Percentiles rank a stretch among this genome's conserved stretches.
phyloP scores from a whole-genome alignment of 148 eudicot genomes.

The Rhododendron kiyosumense region DNA sequence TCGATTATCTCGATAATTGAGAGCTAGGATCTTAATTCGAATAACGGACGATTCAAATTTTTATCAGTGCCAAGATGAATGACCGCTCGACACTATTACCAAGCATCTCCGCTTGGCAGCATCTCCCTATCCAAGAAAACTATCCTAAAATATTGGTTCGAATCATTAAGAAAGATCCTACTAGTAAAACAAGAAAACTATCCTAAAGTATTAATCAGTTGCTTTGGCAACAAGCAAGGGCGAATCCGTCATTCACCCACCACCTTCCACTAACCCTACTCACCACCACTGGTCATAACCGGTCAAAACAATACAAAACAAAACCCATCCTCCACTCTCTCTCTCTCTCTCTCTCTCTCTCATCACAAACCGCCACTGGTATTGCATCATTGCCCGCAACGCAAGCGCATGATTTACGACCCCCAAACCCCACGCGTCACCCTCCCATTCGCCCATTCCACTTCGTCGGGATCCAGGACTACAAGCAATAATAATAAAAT shows the following conservation, averaged over 20 bases:
- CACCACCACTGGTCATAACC: background rate
- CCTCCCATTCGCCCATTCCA: slow-evolving; percentile 9
- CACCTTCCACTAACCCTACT: background rate
- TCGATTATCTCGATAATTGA: too few relatives aligned
- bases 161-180: background rate
- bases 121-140: too few relatives aligned
- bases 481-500: background rate
- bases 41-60: too few relatives aligned
- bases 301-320: background rate
- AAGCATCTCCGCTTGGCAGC: too few relatives aligned
- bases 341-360: background rate
- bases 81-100: too few relatives aligned
- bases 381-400: slow-evolving; percentile 1
- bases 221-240: slow-evolving; percentile 1
- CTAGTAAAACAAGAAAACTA: too few relatives aligned
- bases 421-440: slow-evolving; percentile 17
- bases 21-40: too few relatives aligned
- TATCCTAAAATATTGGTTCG: too few relatives aligned
- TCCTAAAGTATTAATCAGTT: background rate
- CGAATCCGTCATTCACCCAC: background rate
- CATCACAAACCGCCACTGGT: background rate
- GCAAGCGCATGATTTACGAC: slow-evolving; percentile 19
- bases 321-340: background rate
- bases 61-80: too few relatives aligned
- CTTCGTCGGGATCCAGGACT: slow-evolving; percentile 30